Percentiles rank a stretch among this genome's conserved stretches.
Conservation (phyloP, 805 yeast species). For the Lipomyces mesembrius region DNA sequence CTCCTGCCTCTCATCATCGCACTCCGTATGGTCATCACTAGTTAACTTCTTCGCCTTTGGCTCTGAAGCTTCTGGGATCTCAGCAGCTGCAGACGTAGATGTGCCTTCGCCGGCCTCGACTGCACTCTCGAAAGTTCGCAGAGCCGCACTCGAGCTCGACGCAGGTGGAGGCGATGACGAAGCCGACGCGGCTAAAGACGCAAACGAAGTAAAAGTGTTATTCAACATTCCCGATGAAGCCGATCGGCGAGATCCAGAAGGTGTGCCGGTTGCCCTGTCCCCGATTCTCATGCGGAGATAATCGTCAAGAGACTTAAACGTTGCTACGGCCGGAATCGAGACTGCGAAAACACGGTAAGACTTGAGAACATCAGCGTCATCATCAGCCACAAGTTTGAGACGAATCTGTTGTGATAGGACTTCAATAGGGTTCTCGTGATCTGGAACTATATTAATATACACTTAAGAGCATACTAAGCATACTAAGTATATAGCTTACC, state of each 20-base stretch:
- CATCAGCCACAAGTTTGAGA: conserved; percentile 55
- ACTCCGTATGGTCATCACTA: conserved; percentile 12
- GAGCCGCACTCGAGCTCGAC: conserved; percentile 5
- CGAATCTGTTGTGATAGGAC: conserved; percentile 71
- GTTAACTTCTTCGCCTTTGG: background rate
- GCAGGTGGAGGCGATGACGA: conserved; percentile 15
- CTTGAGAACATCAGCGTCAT: conserved; percentile 37
- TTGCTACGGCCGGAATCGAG: conserved; percentile 59
- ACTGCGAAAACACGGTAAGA: conserved; percentile 45
- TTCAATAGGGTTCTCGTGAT: conserved; percentile 37
- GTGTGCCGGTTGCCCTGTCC: conserved; percentile 14
- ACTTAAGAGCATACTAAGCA: background rate
- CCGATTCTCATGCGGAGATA: conserved; percentile 51
- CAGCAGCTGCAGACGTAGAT: conserved; percentile 6
- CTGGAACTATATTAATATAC: conserved; percentile 20
- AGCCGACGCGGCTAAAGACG: conserved; percentile 33
- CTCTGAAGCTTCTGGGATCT: conserved; percentile 6
- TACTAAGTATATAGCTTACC: conserved; percentile 12
- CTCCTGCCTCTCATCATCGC: conserved; percentile 6
- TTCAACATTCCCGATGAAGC: conserved; percentile 25
- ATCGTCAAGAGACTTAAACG: conserved; percentile 53
- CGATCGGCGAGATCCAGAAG: conserved; percentile 16
- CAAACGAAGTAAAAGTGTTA: conserved; percentile 22
- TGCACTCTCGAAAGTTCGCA: conserved; percentile 5
- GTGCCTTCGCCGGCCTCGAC: conserved; percentile 20